Evolutionary conservation across 768 basidiomycete genomes (phyloP), one percentile per base, ranked within the genome.

Genomic region (Hortiboletus campestris): DNA sequence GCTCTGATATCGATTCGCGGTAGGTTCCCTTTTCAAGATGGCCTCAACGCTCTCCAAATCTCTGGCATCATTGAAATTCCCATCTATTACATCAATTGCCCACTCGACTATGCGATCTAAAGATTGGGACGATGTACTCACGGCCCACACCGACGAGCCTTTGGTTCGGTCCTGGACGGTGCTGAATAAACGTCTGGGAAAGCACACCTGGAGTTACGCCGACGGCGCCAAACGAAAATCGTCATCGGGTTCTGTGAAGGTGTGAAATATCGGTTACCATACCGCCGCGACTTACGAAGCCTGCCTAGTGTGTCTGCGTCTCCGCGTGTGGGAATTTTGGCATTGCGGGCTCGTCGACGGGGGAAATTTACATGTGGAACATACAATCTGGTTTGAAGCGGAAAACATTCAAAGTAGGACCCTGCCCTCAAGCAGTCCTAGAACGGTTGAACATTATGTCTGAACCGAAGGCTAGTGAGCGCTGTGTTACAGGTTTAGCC

Each of bases 61-160:
- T 3, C 73, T 94, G 8, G 80, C 86, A 2, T 86, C 86, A 0
- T 80, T 98, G 49, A 97, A 98, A 72, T 88, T 93, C 46, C 85
- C 93, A 14, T 79, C 91, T 0, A 79, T 97, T 32, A 85, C 84
- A 2, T 78, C 88, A 8, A 76, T 98, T 9, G 84, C 93, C 0
- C 88, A 85, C 69, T 94, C 93, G 1, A 79, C 84, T 1, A 78
- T 87, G 1, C 82, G 94, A 28, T 80, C 90, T 10, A 96, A 94
- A 69, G 95, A 99, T 59, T 99, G 97, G 97, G 96, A 98, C 66
- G 94, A 98, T 65, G 87, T 98, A 42, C 70, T 99, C 6, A 94
- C 95, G n/a, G 84, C 84, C 0, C 95, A 98, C 68, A 76, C 82
- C 1, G 91, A 93, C 45, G 94, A 96, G 63, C 78, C 83, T 4